Conservation (phyloP, 2,329 filamentous ascomycete species). For the Calonectria hawksworthii region DNA sequence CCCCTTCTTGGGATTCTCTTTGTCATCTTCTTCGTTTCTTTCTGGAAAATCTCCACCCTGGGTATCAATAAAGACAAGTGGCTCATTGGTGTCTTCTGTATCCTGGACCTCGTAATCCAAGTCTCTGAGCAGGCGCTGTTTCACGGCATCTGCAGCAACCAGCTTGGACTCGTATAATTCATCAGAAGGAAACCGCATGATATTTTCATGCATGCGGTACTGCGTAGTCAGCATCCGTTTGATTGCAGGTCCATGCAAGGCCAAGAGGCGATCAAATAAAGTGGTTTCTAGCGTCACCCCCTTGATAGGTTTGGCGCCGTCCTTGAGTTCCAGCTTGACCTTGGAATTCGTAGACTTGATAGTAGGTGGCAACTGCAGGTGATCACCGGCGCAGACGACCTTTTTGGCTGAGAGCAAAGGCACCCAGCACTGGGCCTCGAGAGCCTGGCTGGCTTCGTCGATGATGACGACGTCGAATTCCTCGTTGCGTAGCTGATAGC, state of each 20-base stretch:
- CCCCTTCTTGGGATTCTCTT: constrained; percentile 58
- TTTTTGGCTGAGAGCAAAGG: constrained; percentile 85
- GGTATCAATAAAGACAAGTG: constrained; percentile 94
- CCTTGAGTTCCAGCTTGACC: constrained; percentile 55
- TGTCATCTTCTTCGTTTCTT: constrained; percentile 80
- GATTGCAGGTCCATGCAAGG: constrained; percentile 83
- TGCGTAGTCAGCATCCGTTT: constrained; percentile 97
- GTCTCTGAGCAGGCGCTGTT: constrained; percentile 79
- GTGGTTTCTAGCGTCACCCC: constrained; percentile 85
- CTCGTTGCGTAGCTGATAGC: constrained; percentile 83
- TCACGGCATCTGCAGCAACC: constrained; percentile 84
- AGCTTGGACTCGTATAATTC: constrained; percentile 89
- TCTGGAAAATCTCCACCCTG: constrained; percentile 95
- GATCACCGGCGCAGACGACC: constrained; percentile 92
- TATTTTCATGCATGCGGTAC: constrained; percentile 97
- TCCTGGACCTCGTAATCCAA: constrained; percentile 83
- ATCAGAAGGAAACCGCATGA: constrained; percentile 94
- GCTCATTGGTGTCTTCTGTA: constrained; percentile 88
- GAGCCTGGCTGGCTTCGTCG: constrained; percentile 94
- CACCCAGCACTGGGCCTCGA: constrained; percentile 98
- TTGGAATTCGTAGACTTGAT: constrained; percentile 83
- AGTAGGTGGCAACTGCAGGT: constrained; percentile 93
- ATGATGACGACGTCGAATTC: constrained; percentile 95
- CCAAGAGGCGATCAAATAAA: constrained; percentile 89
- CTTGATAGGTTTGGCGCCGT: constrained; percentile 57